Base-by-base conservation (phyloP, 2,329 filamentous ascomycete species). In the Pseudopyrenochaeta lycopersici region DNA sequence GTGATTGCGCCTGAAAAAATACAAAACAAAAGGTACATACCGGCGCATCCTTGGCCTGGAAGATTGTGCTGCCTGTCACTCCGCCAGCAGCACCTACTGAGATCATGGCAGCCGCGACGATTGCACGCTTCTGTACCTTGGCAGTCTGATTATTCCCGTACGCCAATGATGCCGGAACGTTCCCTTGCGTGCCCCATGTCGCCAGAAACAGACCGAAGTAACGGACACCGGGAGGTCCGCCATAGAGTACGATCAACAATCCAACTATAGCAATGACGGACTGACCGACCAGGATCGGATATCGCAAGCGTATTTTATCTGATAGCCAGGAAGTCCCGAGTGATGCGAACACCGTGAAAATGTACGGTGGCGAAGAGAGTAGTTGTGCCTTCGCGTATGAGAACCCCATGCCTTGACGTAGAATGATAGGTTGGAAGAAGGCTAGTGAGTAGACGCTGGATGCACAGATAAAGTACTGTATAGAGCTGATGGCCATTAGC, bases 81-180 rank as follows among this genome's bases (percentile, higher is more conserved):
- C 67, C 67, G 12, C 67, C 67, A 30, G 60, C 62, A 14, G 64
- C 65, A 21, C 67, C 67, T 2, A 65, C 52, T 10, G 60, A 66
- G 3, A 68, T 68, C 65, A 68, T 70, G 1, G 62, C 65, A 2
- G 71, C 71, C 5, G 70, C 68, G 4, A 73, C 69, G 1, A 73
- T 55, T 4, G 67, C 70, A 21, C 68, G 61, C 49, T 70, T 74
- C 53, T 69, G 64, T 2, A 71, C 52, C 20, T 55, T 62, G 2
- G 71, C 66, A 4, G 69, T 71, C 47, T 74, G 68, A 31, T 72
- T 73, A 21, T 73, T 64, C 0, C 65, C 70, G 40, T 69, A 69
- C 10, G 62, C 64, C 38, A 69, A 30, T 3, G 56, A 60, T 1
- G 53, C 63, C 4, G 64, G 66, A 7, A 65, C 33, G 20, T 66